These are phyloP conservation scores for Malassezia caprae DNA, from an alignment of 1,284 basidiomycete species.

Conservation along the genomic window DNA sequence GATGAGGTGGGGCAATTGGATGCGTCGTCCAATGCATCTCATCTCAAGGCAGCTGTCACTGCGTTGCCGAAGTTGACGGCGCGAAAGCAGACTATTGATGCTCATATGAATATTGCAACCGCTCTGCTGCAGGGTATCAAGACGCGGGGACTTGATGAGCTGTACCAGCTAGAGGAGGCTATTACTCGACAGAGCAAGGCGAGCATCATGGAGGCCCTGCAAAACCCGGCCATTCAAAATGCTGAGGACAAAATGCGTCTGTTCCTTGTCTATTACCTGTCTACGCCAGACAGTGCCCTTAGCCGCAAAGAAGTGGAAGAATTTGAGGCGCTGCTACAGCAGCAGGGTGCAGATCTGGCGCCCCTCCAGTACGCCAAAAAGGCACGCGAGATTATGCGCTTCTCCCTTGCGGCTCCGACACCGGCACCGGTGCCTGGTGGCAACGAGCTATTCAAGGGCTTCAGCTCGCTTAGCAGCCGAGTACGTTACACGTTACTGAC, in stretches of 20 bases:
- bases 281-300: slow-evolving; percentile 66
- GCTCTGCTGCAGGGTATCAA: slow-evolving; percentile 92
- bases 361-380: slow-evolving; percentile 88
- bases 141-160: slow-evolving; percentile 81
- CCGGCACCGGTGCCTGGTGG: slow-evolving; percentile 55
- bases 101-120: slow-evolving; percentile 99
- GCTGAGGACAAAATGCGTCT: slow-evolving; percentile 75
- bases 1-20: slow-evolving; percentile 65
- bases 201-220: slow-evolving; percentile 66
- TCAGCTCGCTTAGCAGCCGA: slow-evolving; percentile 79
- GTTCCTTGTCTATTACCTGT: slow-evolving; percentile 85
- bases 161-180: slow-evolving; percentile 90
- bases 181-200: slow-evolving; percentile 56
- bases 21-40: slow-evolving; percentile 82
- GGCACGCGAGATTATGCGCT: slow-evolving; percentile 86
- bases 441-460: slow-evolving; percentile 75
- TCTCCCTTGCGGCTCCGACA: slow-evolving; percentile 73
- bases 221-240: slow-evolving; percentile 47
- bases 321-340: slow-evolving; percentile 54
- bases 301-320: slow-evolving; percentile 77
- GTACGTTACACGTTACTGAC: slow-evolving; percentile 50
- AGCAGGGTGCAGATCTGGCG: slow-evolving; percentile 61
- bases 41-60: slow-evolving; percentile 94
- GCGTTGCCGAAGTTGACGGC: slow-evolving; percentile 95
- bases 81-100: slow-evolving; percentile 87